Conservation (phyloP, 129 eudicot genomes). For the Flaveria sonorensis region DNA sequence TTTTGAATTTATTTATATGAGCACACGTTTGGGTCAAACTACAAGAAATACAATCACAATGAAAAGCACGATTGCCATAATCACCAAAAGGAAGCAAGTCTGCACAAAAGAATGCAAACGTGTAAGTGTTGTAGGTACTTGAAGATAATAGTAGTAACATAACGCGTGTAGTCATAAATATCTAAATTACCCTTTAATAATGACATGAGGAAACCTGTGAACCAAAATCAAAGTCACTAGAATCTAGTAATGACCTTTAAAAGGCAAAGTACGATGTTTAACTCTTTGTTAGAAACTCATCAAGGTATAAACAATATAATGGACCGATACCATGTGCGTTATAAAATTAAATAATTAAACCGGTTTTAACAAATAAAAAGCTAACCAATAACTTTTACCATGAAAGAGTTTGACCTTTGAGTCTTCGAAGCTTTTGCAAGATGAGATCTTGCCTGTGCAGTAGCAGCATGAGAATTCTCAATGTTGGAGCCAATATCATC, state of each 20-base stretch:
- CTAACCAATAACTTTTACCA: conserved; percentile 38
- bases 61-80: conserved; percentile 60
- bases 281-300: not conserved
- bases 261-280: not conserved
- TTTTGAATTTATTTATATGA: conserved; percentile 20
- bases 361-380: not conserved
- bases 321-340: not conserved
- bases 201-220: conserved; percentile 14
- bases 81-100: conserved; percentile 74
- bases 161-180: not conserved
- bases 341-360: conserved; percentile 3
- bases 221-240: conserved; percentile 9
- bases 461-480: conserved; percentile 61
- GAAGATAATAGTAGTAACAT: conserved; percentile 5
- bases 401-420: conserved; percentile 70
- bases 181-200: conserved; percentile 11
- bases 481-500: conserved; percentile 75
- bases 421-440: conserved; percentile 64
- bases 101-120: conserved; percentile 40
- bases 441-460: conserved; percentile 59
- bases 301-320: not conserved
- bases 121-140: not conserved
- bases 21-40: conserved; percentile 27
- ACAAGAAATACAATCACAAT: conserved; percentile 55
- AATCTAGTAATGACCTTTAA: not conserved